Conservation (phyloP, 2,329 filamentous ascomycete genomes). For the Hymenoscyphus albidus region DNA sequence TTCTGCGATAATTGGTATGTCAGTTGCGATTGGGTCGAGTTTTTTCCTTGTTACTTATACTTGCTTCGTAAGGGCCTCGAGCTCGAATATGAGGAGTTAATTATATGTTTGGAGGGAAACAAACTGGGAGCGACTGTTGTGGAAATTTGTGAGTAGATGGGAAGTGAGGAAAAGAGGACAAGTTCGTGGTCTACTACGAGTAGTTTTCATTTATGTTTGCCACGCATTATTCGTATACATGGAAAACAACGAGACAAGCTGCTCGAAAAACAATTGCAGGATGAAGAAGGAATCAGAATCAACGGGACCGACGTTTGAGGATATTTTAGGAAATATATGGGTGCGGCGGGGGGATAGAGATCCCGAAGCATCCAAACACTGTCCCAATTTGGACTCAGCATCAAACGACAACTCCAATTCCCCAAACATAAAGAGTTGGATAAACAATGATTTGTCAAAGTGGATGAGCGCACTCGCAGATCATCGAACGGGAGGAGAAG, state of each 20-base stretch:
- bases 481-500: neutral
- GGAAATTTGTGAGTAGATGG: no score
- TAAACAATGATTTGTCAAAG: neutral
- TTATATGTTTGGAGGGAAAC: neutral
- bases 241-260: no score
- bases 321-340: neutral
- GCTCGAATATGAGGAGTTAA: neutral
- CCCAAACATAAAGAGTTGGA: neutral
- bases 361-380: neutral
- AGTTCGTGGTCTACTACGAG: no score
- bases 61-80: no score
- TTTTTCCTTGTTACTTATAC: no score
- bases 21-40: no score
- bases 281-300: neutral
- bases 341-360: neutral
- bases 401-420: neutral
- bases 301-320: neutral
- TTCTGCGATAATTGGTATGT: no score
- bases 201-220: no score
- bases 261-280: neutral
- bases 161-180: no score
- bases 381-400: neutral
- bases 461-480: neutral
- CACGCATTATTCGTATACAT: no score
- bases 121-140: neutral